phyloP scores from a whole-genome alignment of 768 basidiomycete genomes.

The Cystofilobasidium bisporidii region DNA sequence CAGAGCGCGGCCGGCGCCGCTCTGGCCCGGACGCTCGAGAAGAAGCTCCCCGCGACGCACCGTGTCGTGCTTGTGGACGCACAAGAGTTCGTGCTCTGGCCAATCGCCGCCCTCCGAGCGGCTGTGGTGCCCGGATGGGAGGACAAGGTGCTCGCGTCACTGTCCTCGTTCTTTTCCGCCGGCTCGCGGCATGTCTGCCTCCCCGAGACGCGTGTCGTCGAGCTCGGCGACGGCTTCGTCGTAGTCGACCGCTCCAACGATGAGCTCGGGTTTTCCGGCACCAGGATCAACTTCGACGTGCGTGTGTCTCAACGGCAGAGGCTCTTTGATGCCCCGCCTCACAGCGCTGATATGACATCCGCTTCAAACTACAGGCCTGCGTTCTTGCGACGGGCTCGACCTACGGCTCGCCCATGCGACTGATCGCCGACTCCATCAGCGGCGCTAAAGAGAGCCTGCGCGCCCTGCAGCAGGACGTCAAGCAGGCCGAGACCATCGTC shows the following conservation, averaged over 20 bases:
- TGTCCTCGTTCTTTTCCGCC: not conserved
- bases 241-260: constrained; percentile 2
- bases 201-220: constrained; percentile 15
- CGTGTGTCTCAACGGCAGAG: too few relatives aligned
- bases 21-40: constrained; percentile 16
- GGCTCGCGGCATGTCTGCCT: not conserved
- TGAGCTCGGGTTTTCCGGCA: not conserved
- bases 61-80: constrained; percentile 20
- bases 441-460: constrained; percentile 7
- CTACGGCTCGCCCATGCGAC: constrained; percentile 13
- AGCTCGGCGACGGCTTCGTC: constrained; percentile 13
- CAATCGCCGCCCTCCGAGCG: constrained; percentile 21
- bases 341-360: too few relatives aligned
- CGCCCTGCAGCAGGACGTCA: constrained; percentile 1
- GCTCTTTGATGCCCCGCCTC: too few relatives aligned
- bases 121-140: constrained; percentile 26
- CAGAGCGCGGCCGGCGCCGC: constrained; percentile 16
- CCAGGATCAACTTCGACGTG: constrained; percentile 21
- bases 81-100: constrained; percentile 1
- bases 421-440: not conserved
- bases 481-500: constrained; percentile 32
- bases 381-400: constrained; percentile 25
- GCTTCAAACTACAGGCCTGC: constrained; percentile 7
- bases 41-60: constrained; percentile 20
- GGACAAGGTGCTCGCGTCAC: constrained; percentile 13